Evolutionary conservation across 2,329 filamentous ascomycete genomes (phyloP), one percentile per base, ranked within the genome.

Genomic region (Aspergillus sp.): DNA sequence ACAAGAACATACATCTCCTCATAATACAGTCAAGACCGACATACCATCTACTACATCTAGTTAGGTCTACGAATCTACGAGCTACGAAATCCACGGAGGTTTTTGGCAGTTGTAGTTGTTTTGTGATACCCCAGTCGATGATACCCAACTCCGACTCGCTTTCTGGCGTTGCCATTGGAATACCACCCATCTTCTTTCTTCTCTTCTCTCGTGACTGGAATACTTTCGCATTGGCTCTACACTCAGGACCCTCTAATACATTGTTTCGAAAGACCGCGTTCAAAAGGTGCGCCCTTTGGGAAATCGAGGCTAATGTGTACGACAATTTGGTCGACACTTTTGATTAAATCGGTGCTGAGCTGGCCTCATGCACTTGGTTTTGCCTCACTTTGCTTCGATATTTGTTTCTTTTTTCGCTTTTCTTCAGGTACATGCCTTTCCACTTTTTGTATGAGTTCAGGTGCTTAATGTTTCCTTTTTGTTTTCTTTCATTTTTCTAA

Each of bases 101-200:
- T n/a, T 49, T 56, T 56, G 28, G 54, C 23, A 13, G 48, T 9
- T 55, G 25, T 56, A 50, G 13, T 8, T 19, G 47, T 50, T 28
- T 28, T 50, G 47, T 50, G 47, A 50, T 50, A 50, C 41, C 47
- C 25, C 47, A n/a, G 15, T 19, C 25, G 23, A 49, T 36, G 25
- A 50, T 30, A 17, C 41, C 13, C 17, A n/a, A 32, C 28, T 30
- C 9, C 47, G 28, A 50, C 30, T 17, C 15, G n/a, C 47, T 3
- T 28, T 50, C 30, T 45, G n/a, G 47, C 25, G 25, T 32, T 50
- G 12, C 45, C n/a, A 12, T 50, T 50, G 47, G 47, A 28, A 21
- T 17, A 5, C 10, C 4, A 17, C 23, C 7, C 47, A 30, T n/a
- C 41, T 23, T 45, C 21, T 17, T 50, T 23, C 13, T 17, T 32